A percentile compares a stretch with the other conserved stretches of the same genome.
These are phyloP conservation scores for Luffa aegyptiaca DNA, from an alignment of 306 rosid species.

Conservation along the genomic window DNA sequence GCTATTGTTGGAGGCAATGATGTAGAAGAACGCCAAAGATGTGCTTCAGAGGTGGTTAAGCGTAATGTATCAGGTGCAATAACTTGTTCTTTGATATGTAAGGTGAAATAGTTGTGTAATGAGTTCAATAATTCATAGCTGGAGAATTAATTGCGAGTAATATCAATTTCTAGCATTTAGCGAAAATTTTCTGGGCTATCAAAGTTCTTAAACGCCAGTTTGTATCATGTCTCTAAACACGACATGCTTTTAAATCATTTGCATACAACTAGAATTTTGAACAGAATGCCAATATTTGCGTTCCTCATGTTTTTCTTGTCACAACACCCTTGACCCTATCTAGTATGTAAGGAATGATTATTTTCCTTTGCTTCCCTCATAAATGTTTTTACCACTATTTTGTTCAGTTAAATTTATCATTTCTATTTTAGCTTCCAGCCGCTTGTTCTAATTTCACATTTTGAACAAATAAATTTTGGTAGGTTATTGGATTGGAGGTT, in stretches of 20 bases:
- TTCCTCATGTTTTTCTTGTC: not conserved
- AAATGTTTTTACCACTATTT: not conserved
- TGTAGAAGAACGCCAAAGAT: slow-evolving; percentile 66
- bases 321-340: not conserved
- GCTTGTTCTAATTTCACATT: not conserved
- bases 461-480: slow-evolving; percentile 13
- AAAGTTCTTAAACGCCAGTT: not conserved
- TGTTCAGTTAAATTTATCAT: not conserved
- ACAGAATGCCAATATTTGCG: not conserved
- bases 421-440: not conserved
- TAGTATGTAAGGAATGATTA: not conserved
- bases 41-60: slow-evolving; percentile 72
- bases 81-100: not conserved
- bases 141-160: not conserved
- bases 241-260: not conserved
- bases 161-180: not conserved
- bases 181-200: not conserved
- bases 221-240: not conserved
- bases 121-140: not conserved
- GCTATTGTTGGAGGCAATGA: slow-evolving; percentile 81
- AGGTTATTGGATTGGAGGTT: slow-evolving; percentile 95
- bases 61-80: slow-evolving; percentile 68
- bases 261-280: not conserved
- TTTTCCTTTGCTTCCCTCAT: not conserved
- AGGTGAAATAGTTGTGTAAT: not conserved